These are phyloP conservation scores for Epichloe hybrida DNA, from an alignment of 2,329 filamentous ascomycete species.

Conservation along the genomic window DNA sequence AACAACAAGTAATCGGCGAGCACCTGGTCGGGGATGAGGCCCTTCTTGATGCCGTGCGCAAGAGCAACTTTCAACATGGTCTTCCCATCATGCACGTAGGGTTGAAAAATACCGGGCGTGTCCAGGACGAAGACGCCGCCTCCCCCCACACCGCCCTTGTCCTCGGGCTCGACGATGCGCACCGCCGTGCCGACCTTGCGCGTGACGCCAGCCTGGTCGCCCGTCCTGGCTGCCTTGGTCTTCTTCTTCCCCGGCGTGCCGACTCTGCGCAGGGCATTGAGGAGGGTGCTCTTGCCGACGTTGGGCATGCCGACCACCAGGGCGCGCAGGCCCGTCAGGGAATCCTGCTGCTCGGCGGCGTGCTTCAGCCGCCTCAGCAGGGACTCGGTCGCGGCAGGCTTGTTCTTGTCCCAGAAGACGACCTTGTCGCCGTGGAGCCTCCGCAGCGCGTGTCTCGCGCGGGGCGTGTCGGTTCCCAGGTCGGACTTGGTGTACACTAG, in stretches of 20 bases:
- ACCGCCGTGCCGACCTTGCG: conserved; percentile 73
- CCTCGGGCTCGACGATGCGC: conserved; percentile 47
- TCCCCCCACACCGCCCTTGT: conserved; percentile 29
- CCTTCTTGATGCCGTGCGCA: conserved; percentile 82
- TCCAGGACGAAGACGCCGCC: conserved; percentile 74
- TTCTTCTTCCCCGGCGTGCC: conserved; percentile 35
- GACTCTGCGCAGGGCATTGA: conserved; percentile 66
- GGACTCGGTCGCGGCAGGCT: conserved; percentile 18
- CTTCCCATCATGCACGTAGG: conserved; percentile 72
- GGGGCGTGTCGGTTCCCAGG: conserved; percentile 36
- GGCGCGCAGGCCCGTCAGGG: conserved; percentile 68
- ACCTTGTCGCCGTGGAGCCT: conserved; percentile 20
- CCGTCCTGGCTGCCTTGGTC: conserved; percentile 64
- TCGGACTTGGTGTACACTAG: conserved; percentile 89
- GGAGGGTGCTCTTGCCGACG: conserved; percentile 87
- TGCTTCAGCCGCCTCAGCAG: conserved; percentile 27
- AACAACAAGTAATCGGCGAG: conserved; percentile 86
- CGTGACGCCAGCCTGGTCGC: conserved; percentile 79
- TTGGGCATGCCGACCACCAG: conserved; percentile 97
- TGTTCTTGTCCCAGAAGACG: conserved; percentile 32
- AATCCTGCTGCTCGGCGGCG: conserved; percentile 25
- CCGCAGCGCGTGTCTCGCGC: conserved; percentile 16
- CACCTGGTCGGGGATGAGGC: conserved; percentile 62
- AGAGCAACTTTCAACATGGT: conserved; percentile 93
- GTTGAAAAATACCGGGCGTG: conserved; percentile 90